Percentiles rank a stretch among this genome's conserved stretches.
Conservation (phyloP, 2,329 filamentous ascomycete species). For the Parastagonospora nodorum region DNA sequence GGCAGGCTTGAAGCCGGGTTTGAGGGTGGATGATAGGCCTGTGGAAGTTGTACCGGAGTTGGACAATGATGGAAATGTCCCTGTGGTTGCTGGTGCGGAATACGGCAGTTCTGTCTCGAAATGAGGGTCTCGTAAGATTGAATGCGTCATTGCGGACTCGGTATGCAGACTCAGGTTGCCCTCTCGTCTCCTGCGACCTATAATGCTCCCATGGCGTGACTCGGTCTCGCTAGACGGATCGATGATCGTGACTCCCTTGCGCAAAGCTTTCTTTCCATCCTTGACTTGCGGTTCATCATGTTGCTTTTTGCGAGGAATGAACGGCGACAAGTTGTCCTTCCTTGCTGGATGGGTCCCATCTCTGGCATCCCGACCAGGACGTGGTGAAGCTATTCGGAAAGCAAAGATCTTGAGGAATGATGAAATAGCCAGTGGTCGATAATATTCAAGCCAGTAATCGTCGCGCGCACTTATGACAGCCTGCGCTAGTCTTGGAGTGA, state of each 20-base stretch:
- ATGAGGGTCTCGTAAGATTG: slow-evolving; percentile 49
- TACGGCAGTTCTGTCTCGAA: slow-evolving; percentile 38
- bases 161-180: slow-evolving; percentile 34
- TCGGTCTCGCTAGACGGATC: slow-evolving; percentile 58
- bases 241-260: slow-evolving; percentile 73
- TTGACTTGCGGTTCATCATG: slow-evolving; percentile 60
- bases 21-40: slow-evolving; percentile 28
- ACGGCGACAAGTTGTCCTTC: slow-evolving; percentile 84
- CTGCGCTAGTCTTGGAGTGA: slow-evolving; percentile 42
- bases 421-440: slow-evolving; percentile 83
- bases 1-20: slow-evolving; percentile 55
- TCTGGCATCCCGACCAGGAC: slow-evolving; percentile 79
- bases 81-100: slow-evolving; percentile 18
- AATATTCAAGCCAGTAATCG: slow-evolving; percentile 98
- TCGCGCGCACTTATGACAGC: slow-evolving; percentile 68
- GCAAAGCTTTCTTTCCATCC: slow-evolving; percentile 63
- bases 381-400: slow-evolving; percentile 82
- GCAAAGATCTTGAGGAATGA: slow-evolving; percentile 92
- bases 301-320: slow-evolving; percentile 68
- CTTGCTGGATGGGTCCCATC: slow-evolving; percentile 73
- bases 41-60: slow-evolving; percentile 37
- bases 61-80: slow-evolving; percentile 28
- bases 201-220: slow-evolving; percentile 23
- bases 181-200: slow-evolving; percentile 24
- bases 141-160: slow-evolving; percentile 45